These are phyloP conservation scores for Hemileia vastatrix DNA, from an alignment of 1,284 basidiomycete genomes.

Conservation along the genomic window DNA sequence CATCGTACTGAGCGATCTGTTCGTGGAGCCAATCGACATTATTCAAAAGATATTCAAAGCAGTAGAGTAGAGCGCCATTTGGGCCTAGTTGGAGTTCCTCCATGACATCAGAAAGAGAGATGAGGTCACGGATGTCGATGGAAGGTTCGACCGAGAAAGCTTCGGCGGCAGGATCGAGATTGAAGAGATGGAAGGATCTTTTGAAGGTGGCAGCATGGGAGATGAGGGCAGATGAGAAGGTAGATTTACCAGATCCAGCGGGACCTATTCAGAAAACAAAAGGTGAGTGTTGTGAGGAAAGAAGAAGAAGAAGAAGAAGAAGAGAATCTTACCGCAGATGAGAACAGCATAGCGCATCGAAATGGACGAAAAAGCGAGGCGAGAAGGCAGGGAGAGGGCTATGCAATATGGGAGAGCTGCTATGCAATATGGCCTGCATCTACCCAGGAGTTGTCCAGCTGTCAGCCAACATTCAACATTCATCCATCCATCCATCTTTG, in stretches of 20 bases:
- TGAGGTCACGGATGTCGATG: conserved; percentile 89
- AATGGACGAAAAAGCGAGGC: too few species aligned
- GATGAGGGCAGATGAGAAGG: conserved; percentile 78
- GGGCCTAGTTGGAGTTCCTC: conserved; percentile 87
- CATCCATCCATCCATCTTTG: too few species aligned
- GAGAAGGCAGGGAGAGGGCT: too few species aligned
- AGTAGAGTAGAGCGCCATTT: conserved; percentile 94
- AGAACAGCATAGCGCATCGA: conserved; percentile 28
- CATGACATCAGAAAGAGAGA: conserved; percentile 94
- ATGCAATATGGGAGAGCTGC: too few species aligned
- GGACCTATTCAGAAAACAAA: conserved; percentile 56
- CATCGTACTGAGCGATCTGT: conserved; percentile 83
- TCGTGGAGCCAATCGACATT: conserved; percentile 99
- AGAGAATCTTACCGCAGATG: conserved; percentile 22
- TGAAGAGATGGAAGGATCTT: conserved; percentile 83
- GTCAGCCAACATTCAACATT: too few species aligned
- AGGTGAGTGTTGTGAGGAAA: not conserved
- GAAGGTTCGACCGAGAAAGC: conserved; percentile 86
- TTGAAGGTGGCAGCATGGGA: conserved; percentile 78
- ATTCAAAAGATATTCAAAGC: conserved; percentile 96
- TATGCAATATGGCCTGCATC: too few species aligned
- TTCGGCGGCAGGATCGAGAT: conserved; percentile 92
- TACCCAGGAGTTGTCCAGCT: too few species aligned
- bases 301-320: not conserved
- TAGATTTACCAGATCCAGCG: conserved; percentile 95